These are phyloP conservation scores for Xylaria cubensis DNA, from an alignment of 495 filamentous ascomycete genomes.

Conservation along the genomic window DNA sequence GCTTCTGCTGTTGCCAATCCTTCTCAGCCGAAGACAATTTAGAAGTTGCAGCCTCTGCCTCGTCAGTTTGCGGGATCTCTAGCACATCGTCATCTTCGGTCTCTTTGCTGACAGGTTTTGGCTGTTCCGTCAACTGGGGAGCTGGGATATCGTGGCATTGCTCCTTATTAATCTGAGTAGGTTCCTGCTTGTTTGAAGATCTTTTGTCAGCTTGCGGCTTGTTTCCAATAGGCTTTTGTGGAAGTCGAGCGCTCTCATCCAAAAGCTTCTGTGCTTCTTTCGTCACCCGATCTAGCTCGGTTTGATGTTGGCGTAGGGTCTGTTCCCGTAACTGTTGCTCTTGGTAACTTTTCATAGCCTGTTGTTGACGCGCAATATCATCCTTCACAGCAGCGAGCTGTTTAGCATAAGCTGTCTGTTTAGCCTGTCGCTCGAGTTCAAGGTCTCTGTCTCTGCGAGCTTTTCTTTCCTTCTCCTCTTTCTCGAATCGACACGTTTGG, in stretches of 20 bases:
- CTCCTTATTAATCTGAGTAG: background rate
- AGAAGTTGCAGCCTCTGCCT: background rate
- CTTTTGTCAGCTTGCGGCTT: background rate
- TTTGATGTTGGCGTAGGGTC: slow-evolving; percentile 50
- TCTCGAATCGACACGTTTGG: slow-evolving; percentile 58
- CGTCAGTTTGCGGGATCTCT: slow-evolving; percentile 24
- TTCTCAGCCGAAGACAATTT: slow-evolving; percentile 28
- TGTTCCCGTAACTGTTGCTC: slow-evolving; percentile 54
- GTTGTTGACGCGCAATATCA: slow-evolving; percentile 44
- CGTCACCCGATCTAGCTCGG: slow-evolving; percentile 30
- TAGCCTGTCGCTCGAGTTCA: slow-evolving; percentile 57
- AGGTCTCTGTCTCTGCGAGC: slow-evolving; percentile 60
- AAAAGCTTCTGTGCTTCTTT: slow-evolving; percentile 34
- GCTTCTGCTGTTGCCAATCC: slow-evolving; percentile 40
- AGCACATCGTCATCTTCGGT: slow-evolving; percentile 7
- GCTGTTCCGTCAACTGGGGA: slow-evolving; percentile 14
- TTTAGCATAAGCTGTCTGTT: slow-evolving; percentile 56
- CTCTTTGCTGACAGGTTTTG: background rate
- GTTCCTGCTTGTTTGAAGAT: background rate
- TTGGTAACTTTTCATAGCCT: slow-evolving; percentile 50
- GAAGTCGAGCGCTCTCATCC: background rate
- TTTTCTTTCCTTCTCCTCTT: slow-evolving; percentile 52
- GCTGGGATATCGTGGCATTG: background rate
- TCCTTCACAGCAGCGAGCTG: slow-evolving; percentile 63
- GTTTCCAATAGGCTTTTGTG: background rate